Percentiles rank a stretch among this genome's conserved stretches.
phyloP scores from a whole-genome alignment of 345 rosid genomes.

The Hibiscus mutabilis region DNA sequence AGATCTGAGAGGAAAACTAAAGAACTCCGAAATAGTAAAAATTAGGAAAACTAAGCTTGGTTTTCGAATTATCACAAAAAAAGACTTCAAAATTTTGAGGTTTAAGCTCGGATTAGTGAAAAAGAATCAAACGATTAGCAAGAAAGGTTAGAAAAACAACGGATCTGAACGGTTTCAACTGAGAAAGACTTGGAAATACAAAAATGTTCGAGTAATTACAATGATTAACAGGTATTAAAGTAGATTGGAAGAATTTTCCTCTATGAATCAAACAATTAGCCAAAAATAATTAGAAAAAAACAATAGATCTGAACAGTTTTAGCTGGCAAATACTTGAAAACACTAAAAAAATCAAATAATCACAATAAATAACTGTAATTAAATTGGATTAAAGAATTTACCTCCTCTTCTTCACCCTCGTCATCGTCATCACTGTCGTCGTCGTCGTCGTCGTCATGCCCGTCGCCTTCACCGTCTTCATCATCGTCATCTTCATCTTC shows the following conservation, averaged over 20 bases:
- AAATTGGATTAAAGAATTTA: conserved; percentile 1
- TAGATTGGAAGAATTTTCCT: neutral
- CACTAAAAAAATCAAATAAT: neutral
- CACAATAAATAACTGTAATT: neutral
- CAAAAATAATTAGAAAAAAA: neutral
- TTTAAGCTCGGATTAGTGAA: neutral
- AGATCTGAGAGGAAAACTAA: conserved; percentile 18
- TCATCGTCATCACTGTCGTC: conserved; percentile 25
- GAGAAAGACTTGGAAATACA: neutral
- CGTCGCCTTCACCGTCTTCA: conserved; percentile 43
- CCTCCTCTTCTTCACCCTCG: conserved; percentile 26
- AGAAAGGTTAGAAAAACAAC: neutral
- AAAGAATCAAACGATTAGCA: neutral
- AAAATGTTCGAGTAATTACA: neutral
- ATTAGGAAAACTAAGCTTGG: neutral
- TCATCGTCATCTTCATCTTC: conserved; percentile 46
- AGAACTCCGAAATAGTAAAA: neutral
- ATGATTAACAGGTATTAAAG: neutral
- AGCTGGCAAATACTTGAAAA: neutral
- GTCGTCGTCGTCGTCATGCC: conserved; percentile 40
- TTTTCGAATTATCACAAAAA: neutral
- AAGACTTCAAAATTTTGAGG: neutral
- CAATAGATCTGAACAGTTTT: conserved; percentile 23
- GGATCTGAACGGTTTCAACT: conserved; percentile 22
- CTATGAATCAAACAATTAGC: neutral